Conservation (phyloP, 495 filamentous ascomycete genomes). For the Aspergillus ellipticus region DNA sequence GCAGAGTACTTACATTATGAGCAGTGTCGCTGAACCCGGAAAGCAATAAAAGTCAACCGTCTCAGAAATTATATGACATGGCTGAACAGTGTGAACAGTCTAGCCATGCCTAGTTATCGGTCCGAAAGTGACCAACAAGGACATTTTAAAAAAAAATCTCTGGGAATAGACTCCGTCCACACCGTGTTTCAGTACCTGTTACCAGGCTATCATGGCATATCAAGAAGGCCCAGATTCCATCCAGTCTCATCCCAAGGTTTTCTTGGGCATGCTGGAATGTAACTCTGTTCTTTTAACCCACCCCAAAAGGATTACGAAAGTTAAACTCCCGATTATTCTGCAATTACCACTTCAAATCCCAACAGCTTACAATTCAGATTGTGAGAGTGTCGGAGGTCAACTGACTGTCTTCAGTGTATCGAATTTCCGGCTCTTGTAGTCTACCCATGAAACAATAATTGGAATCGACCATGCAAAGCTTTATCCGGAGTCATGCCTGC, state of each 20-base stretch:
- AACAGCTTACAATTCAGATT: background rate
- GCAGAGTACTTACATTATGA: no score
- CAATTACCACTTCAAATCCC: background rate
- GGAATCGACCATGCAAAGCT: no score
- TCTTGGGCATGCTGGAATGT: background rate
- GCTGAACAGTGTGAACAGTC: no score
- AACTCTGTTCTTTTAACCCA: background rate
- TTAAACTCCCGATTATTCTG: background rate
- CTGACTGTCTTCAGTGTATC: background rate
- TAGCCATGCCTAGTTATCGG: no score
- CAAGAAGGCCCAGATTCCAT: background rate
- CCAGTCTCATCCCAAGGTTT: background rate
- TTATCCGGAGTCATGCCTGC: no score
- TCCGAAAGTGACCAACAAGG: background rate
- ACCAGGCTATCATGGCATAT: background rate
- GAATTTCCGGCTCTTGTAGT: no score
- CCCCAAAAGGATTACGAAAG: no score
- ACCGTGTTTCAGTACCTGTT: background rate
- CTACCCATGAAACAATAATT: no score
- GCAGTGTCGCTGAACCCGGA: no score
- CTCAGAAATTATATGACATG: no score
- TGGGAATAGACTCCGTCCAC: no score
- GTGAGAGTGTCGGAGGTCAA: background rate
- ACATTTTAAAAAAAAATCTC: background rate
- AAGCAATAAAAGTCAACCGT: no score